phyloP scores from a whole-genome alignment of 2,329 filamentous ascomycete species.

The Epicoccum nigrum region DNA sequence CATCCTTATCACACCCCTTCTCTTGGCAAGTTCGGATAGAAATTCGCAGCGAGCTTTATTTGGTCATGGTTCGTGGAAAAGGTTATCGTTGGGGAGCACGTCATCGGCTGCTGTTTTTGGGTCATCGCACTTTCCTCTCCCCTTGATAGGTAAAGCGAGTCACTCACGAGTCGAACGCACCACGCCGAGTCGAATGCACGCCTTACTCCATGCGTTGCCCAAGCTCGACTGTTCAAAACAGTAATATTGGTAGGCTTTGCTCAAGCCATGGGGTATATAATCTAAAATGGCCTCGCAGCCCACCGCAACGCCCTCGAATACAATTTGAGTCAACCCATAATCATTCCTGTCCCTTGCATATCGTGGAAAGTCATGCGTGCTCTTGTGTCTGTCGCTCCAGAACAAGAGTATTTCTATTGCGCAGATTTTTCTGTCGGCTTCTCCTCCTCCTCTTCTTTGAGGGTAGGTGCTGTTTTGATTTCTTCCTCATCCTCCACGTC shows the following conservation, averaged over 20 bases:
- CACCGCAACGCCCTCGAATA: slow-evolving; percentile 9
- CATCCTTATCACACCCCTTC: neutral
- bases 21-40: neutral
- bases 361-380: neutral
- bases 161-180: too few relatives aligned
- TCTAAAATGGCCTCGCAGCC: slow-evolving; percentile 6
- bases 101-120: slow-evolving; percentile 5
- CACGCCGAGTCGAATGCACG: too few relatives aligned
- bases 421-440: neutral
- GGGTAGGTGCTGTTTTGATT: neutral
- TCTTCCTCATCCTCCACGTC: slow-evolving; percentile 19
- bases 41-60: neutral
- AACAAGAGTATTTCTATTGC: neutral
- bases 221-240: slow-evolving; percentile 1
- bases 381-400: neutral
- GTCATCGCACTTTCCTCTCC: slow-evolving; percentile 3
- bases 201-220: too few relatives aligned
- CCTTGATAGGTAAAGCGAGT: too few relatives aligned
- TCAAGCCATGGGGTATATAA: slow-evolving; percentile 18
- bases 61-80: neutral
- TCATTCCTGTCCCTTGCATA: neutral
- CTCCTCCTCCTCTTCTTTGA: slow-evolving; percentile 9
- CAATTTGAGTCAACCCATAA: slow-evolving; percentile 10
- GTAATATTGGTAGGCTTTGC: slow-evolving; percentile 14
- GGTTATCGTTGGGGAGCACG: slow-evolving; percentile 4